Base-by-base conservation (phyloP, 345 rosid species). In the Turritis glabra region DNA sequence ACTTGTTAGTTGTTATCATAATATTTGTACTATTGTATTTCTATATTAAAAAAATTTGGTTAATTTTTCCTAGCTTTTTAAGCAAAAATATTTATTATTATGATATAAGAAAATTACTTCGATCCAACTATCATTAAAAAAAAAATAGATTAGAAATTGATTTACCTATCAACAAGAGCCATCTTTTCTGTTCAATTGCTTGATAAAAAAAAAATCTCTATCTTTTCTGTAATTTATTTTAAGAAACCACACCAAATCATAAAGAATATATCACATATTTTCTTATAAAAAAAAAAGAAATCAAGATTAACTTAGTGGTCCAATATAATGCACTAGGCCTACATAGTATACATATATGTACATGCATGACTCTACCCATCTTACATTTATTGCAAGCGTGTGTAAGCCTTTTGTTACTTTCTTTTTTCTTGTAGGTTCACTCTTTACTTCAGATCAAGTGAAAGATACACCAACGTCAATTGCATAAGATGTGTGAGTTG, bases 341-440 rank as follows among this genome's bases (percentile, higher is more conserved):
- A 57, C 65, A 69, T 43, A 69, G 37, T 50, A 67, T 33, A 8
- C 23, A 33, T 33, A 33, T 11, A 15, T 51, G 9, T 66, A 21
- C 27, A 67, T 52, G 61, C 51, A 67, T 18, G 27, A 21, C 17
- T 30, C 46, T 32, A 53, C 32, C 57, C 54, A 58, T 47, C 5
- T 71, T 35, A 59, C 75, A 58, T 72, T 62, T 61, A 72, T 62
- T 38, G 62, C 76, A 62, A 72, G 32, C 62, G 61, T 62, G 69
- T 72, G 76, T 27, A 61, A 61, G 51, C 43, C 52, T 40, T 62
- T 38, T 72, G 62, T 61, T 38, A 40, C 62, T 52, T 69, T 27
- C 18, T 19, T 15, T 13, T 13, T 70, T 57, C 35, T 46, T 46
- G 25, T 32, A 57, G 23, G 30, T 56, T 68, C 63, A 40, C 55